A percentile compares a stretch with the other conserved stretches of the same genome.
Conservation (phyloP, 306 rosid genomes). For the Lupinus albus region DNA sequence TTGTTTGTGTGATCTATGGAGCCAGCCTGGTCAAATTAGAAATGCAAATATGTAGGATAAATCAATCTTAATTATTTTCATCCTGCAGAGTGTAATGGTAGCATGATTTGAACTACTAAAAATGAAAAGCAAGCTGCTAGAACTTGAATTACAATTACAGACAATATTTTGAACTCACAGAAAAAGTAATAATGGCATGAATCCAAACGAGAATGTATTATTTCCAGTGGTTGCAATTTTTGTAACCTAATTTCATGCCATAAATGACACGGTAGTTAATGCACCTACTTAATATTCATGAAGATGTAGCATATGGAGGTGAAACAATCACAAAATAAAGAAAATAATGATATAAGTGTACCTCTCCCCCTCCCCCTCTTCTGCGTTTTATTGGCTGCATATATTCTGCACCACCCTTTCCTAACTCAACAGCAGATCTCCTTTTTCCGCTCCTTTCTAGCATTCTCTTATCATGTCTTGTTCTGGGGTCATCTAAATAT, state of each 20-base stretch:
- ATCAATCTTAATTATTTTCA: background rate
- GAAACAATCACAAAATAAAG: slow-evolving; percentile 38
- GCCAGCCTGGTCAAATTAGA: background rate
- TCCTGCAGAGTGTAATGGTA: slow-evolving; percentile 8
- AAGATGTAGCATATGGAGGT: slow-evolving; percentile 4
- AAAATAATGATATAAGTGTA: slow-evolving; percentile 38
- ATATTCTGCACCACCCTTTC: slow-evolving; percentile 59
- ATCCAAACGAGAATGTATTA: background rate
- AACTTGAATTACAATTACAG: slow-evolving; percentile 18
- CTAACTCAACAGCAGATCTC: slow-evolving; percentile 69
- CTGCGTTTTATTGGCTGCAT: slow-evolving; percentile 73
- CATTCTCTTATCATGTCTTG: slow-evolving; percentile 69
- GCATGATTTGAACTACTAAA: slow-evolving; percentile 20
- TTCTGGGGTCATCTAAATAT: slow-evolving; percentile 66
- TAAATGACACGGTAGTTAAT: slow-evolving; percentile 13
- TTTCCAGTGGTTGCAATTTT: background rate
- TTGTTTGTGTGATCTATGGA: background rate
- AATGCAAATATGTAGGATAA: background rate
- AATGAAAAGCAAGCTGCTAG: slow-evolving; percentile 7
- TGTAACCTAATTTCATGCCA: background rate
- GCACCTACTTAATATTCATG: slow-evolving; percentile 28
- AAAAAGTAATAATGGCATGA: slow-evolving; percentile 12
- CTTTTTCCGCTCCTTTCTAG: slow-evolving; percentile 68
- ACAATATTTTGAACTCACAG: slow-evolving; percentile 11
- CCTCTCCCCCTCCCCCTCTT: slow-evolving; percentile 94